These are phyloP conservation scores for Puccinia triticina DNA, from an alignment of 1,284 basidiomycete genomes.

Conservation along the genomic window DNA sequence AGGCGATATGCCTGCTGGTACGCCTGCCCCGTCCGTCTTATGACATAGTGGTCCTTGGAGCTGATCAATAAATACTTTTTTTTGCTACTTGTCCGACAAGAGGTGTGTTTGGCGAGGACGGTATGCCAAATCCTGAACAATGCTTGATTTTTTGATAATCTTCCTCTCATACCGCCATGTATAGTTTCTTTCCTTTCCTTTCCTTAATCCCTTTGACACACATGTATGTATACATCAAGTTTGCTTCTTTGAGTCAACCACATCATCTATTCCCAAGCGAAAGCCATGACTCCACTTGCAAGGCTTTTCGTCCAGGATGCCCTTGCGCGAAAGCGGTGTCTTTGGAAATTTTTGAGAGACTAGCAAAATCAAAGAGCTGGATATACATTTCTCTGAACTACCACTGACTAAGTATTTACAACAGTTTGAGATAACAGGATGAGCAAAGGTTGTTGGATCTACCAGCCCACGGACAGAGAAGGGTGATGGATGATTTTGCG, in stretches of 20 bases:
- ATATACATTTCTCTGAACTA: too few relatives aligned
- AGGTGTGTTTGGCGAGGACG: slow-evolving; percentile 48
- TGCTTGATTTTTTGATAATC: slow-evolving; percentile 18
- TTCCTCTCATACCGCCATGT: background rate
- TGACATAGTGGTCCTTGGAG: too few relatives aligned
- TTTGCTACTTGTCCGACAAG: background rate
- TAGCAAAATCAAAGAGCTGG: too few relatives aligned
- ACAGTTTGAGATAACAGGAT: too few relatives aligned
- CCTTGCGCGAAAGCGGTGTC: too few relatives aligned
- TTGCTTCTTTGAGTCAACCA: background rate
- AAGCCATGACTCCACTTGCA: too few relatives aligned
- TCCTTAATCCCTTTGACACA: background rate
- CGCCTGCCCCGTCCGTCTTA: background rate
- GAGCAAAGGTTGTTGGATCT: slow-evolving; percentile 30
- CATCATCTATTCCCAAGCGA: background rate
- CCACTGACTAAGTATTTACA: too few relatives aligned
- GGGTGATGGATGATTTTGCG: background rate
- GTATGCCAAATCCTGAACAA: slow-evolving; percentile 49
- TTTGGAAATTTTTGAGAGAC: background rate
- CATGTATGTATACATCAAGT: background rate
- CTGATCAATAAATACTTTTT: background rate
- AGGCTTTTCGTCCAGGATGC: too few relatives aligned
- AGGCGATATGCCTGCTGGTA: slow-evolving; percentile 81
- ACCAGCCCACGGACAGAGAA: slow-evolving; percentile 47
- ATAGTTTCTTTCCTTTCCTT: background rate